Base-by-base conservation (phyloP, 768 basidiomycete species). In the Suillus weaverae region DNA sequence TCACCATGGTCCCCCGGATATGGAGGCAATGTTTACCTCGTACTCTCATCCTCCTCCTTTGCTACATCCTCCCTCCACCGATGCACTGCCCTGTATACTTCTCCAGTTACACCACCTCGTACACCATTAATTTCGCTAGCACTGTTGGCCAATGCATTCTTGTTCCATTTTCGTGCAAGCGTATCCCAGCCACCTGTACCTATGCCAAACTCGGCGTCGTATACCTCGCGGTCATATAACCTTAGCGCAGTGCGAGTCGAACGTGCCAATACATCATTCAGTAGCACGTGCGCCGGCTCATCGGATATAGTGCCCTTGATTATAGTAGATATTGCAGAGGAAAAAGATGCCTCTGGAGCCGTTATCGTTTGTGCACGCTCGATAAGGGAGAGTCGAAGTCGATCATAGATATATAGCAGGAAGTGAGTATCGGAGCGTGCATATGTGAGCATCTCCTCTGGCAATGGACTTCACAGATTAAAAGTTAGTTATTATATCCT, bases 381-480 rank as follows among this genome's bases (percentile, higher is more conserved):
- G n/a, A 96, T 80, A 13, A 97, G 89, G 1, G 90, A 89, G 72
- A 92, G 91, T 14, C 95, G 91, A 6, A 99, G 85, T 69, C 89
- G 86, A 77, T 98, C 95, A 76, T 95, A 98, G 71, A 98, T 89
- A 77, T 86, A 94, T 35, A 99, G 81, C 2, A 99, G 85, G 79
- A 91, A 99, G 76, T 99, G 97, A 0, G 97, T 99, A 75, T 99
- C 97, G 2, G 94, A 93, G 35, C 95, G 90, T 2, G 97, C 97
- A 73, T 99, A 99, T 61, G 85, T 79, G 22, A 94, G 78, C 95
- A 99, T 97, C 69, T 94, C 95, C 60, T 85, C 76, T 0, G 95
- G 90, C 4, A 99, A 79, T 0, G 97, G 97, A 62, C 88, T 86
- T 57, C 33, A 38, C 41, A 35, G 7, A n/a, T 26, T 35, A 50